Conservation (phyloP, 768 basidiomycete species). For the Pleurotus salmoneostramineus region DNA sequence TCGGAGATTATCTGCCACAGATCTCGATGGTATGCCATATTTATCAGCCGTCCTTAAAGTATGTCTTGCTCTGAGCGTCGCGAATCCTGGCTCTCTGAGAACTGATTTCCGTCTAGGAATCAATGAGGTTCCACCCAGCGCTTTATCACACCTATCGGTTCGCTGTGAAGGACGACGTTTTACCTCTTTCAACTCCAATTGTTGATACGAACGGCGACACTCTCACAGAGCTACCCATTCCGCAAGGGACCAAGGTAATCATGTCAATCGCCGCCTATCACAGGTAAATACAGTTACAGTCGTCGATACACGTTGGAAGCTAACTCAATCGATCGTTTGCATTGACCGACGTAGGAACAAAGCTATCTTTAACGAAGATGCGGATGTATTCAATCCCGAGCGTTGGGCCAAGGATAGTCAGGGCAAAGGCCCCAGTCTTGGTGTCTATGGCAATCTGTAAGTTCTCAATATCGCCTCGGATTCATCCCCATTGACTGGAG, state of each 20-base stretch:
- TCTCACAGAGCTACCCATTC: conserved; percentile 43
- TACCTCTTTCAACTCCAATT: conserved; percentile 55
- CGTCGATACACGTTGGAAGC: background rate
- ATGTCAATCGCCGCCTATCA: conserved; percentile 52
- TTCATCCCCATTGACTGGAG: too few species aligned
- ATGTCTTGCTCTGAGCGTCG: background rate
- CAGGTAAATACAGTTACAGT: conserved; percentile 26
- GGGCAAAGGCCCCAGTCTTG: conserved; percentile 37
- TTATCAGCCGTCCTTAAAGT: conserved; percentile 47
- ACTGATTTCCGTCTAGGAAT: conserved; percentile 41
- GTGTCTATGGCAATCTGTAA: conserved; percentile 46
- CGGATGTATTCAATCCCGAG: conserved; percentile 42
- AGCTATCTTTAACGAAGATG: conserved; percentile 43
- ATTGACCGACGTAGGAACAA: conserved; percentile 23
- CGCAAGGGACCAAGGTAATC: conserved; percentile 46
- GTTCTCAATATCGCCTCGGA: conserved; percentile 1
- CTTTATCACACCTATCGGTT: conserved; percentile 29
- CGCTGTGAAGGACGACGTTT: conserved; percentile 46
- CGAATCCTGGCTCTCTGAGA: too few species aligned
- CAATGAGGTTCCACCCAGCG: conserved; percentile 39
- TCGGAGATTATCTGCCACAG: conserved; percentile 39
- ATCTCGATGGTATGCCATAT: conserved; percentile 49
- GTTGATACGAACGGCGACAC: conserved; percentile 30
- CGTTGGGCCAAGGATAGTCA: conserved; percentile 43
- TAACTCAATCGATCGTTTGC: background rate